phyloP scores from a whole-genome alignment of 306 rosid genomes.

The Lupinus albus region DNA sequence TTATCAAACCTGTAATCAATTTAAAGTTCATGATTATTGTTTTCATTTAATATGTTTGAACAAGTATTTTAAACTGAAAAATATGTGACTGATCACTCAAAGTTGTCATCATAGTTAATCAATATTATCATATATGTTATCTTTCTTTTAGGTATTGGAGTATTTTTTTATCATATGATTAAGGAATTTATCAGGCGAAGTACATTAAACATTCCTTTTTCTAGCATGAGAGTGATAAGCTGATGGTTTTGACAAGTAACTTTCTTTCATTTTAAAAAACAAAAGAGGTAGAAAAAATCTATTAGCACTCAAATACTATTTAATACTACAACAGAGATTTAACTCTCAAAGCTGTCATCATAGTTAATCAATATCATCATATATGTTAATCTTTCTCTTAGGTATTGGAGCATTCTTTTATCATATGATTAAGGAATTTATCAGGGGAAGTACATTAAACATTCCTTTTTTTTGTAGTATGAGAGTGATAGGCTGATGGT shows the following conservation, averaged over 20 bases:
- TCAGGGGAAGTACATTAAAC: neutral
- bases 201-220: conserved; percentile 1
- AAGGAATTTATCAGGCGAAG: conserved; percentile 5
- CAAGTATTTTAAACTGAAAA: neutral
- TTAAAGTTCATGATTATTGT: neutral
- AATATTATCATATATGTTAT: conserved; percentile 1
- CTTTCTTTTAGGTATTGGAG: conserved; percentile 13
- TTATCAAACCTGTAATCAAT: neutral
- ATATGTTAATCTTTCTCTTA: conserved; percentile 16
- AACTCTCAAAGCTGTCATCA: neutral
- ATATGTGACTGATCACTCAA: conserved; percentile 27
- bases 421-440: conserved; percentile 13
- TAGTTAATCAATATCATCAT: neutral
- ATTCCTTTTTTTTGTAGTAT: conserved; percentile 13
- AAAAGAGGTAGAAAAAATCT: neutral
- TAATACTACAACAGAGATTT: neutral
- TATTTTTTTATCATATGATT: neutral
- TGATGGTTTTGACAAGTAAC: neutral
- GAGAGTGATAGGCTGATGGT: neutral
- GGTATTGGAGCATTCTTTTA: neutral
- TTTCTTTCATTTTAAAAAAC: neutral
- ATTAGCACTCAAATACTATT: neutral
- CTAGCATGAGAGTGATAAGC: neutral
- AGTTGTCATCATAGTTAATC: neutral
- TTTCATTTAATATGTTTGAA: conserved; percentile 22